Base-by-base conservation (phyloP, 148 eudicot genomes). In the Diospyros kaki region DNA sequence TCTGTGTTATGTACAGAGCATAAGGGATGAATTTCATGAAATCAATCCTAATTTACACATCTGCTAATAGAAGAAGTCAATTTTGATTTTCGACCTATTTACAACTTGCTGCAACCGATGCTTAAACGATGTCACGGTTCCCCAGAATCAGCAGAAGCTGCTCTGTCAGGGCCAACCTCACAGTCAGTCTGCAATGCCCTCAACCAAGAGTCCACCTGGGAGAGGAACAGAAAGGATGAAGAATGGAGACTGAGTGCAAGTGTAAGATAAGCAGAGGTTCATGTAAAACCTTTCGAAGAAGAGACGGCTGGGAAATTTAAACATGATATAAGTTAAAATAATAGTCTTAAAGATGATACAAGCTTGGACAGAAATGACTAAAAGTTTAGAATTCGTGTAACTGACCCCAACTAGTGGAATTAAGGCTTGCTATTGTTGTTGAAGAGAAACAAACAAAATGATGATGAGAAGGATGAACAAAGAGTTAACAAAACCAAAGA, bases 201-300 rank as follows among this genome's bases (percentile, higher is more conserved):
- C 92, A 93, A 71, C 98, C 98, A 93, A 58, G 86, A 78, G 64
- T 85, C 91, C 41, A 86, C 84, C 98, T 93, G 87, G 17, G 3
- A 77, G 55, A 8, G 2, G 67, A 68, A 68, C 39, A 55, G 3
- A 38, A 9, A 43, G 1, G 17, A 48, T 44, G 13, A 53, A 66
- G 17, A 28, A 28, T 28, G 28, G 28, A 28, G 28, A 28, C 28
- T n/a, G 18, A 62, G 54, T 9, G 39, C 3, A 67, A 3, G 60
- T 53, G 14, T 56, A 2, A 5, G 12, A 39, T 9, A 9, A 45
- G 11, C 63, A 6, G 13, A 28, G 28, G 28, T 28, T 28, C 28
- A 28, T 28, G 28, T 28, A 28, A 28, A 28, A 28, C 28, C 28
- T 28, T 28, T 28, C 28, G 28, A 28, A 28, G 28, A 28, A 28